Conservation (phyloP, 805 yeast genomes). For the Nakazawaea populi region DNA sequence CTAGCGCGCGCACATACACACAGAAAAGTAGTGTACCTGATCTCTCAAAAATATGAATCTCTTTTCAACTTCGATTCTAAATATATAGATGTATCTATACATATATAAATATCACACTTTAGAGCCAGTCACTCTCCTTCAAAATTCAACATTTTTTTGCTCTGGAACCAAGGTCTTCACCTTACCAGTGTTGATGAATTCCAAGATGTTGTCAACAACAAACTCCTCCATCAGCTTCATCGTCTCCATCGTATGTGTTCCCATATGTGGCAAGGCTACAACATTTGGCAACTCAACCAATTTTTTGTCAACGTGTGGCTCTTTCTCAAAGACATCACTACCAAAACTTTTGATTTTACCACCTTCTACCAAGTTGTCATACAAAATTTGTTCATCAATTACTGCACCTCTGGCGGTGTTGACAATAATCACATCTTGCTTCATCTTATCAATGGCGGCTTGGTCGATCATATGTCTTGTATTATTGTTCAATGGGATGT, state of each 20-base stretch:
- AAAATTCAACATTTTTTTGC: constrained; percentile 15
- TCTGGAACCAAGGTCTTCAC: constrained; percentile 83
- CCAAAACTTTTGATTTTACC: constrained; percentile 70
- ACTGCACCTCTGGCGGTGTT: constrained; percentile 91
- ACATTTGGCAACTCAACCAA: constrained; percentile 58
- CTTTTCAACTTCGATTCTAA: too few species aligned
- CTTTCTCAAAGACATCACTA: constrained; percentile 70
- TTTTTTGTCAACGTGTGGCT: constrained; percentile 66
- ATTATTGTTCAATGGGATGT: constrained; percentile 67
- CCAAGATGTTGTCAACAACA: constrained; percentile 61
- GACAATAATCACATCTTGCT: constrained; percentile 69
- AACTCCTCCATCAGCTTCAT: constrained; percentile 75
- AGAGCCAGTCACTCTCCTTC: not conserved
- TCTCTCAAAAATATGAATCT: too few species aligned
- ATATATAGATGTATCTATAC: not conserved
- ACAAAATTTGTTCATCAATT: constrained; percentile 58
- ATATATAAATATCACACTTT: not conserved
- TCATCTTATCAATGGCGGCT: constrained; percentile 60
- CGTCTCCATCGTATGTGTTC: constrained; percentile 74
- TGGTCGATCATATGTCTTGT: constrained; percentile 68
- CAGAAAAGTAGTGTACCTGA: too few species aligned
- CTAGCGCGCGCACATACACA: not conserved
- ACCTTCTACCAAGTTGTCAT: constrained; percentile 41
- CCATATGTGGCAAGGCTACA: constrained; percentile 85
- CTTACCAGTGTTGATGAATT: constrained; percentile 58